phyloP scores from a whole-genome alignment of 2,329 filamentous ascomycete genomes.

The Curvularia spicifera region DNA sequence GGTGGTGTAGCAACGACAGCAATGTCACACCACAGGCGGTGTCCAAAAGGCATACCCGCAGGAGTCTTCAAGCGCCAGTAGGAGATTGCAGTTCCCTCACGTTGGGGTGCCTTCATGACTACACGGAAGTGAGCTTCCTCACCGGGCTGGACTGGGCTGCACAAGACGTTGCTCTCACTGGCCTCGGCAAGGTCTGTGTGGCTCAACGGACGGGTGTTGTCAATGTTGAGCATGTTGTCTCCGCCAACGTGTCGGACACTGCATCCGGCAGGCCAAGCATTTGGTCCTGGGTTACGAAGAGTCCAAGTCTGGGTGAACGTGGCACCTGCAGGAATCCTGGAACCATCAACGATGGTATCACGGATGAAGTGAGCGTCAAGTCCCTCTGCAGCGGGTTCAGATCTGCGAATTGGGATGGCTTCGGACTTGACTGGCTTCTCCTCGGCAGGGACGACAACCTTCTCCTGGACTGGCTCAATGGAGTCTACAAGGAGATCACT shows the following conservation, averaged over 20 bases:
- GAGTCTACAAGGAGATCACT: conserved; percentile 48
- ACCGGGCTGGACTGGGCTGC: conserved; percentile 71
- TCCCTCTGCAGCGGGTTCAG: conserved; percentile 31
- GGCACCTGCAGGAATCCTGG: conserved; percentile 70
- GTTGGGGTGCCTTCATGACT: conserved; percentile 78
- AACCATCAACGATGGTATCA: conserved; percentile 81
- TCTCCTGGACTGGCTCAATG: conserved; percentile 42
- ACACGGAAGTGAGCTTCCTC: conserved; percentile 83
- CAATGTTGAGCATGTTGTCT: conserved; percentile 94
- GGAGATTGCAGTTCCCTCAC: conserved; percentile 81
- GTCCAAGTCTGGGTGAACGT: conserved; percentile 92
- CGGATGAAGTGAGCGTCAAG: conserved; percentile 74
- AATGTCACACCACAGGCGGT: conserved; percentile 95
- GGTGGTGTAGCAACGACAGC: conserved; percentile 60
- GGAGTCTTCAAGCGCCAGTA: conserved; percentile 93
- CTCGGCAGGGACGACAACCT: conserved; percentile 31
- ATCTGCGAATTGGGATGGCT: conserved; percentile 16
- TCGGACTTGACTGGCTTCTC: conserved; percentile 22
- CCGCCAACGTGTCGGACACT: conserved; percentile 90
- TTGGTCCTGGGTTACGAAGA: conserved; percentile 80
- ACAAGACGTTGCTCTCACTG: conserved; percentile 80
- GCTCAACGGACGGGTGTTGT: conserved; percentile 79
- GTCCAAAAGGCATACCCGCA: conserved; percentile 83
- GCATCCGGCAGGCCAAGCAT: conserved; percentile 86
- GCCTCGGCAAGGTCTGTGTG: conserved; percentile 77